A percentile compares a stretch with the other conserved stretches of the same genome.
Conservation (phyloP, 345 rosid species). For the Toxicodendron radicans region DNA sequence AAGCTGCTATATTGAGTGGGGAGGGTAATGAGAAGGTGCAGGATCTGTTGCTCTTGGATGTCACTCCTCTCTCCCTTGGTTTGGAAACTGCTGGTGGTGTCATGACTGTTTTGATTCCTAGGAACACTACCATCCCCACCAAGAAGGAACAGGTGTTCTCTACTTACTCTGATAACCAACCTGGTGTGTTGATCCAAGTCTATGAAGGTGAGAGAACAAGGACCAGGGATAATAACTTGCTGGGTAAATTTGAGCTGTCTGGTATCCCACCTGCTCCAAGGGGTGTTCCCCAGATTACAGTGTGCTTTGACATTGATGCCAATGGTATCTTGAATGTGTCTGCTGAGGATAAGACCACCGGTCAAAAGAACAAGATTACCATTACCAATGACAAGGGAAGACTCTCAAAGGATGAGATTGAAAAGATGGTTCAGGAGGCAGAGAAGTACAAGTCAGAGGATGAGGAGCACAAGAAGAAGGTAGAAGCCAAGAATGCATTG, state of each 20-base stretch:
- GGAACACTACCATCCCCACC: slow-evolving; percentile 74
- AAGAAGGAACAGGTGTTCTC: slow-evolving; percentile 79
- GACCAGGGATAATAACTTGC: slow-evolving; percentile 76
- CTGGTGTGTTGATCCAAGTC: slow-evolving; percentile 79
- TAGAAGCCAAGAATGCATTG: slow-evolving; percentile 68
- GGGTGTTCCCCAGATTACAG: slow-evolving; percentile 78
- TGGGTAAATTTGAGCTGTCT: slow-evolving; percentile 76
- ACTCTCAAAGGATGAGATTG: slow-evolving; percentile 64
- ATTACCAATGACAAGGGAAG: slow-evolving; percentile 83
- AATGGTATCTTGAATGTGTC: slow-evolving; percentile 80
- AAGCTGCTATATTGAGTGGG: slow-evolving; percentile 78
- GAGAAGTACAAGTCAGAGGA: slow-evolving; percentile 80
- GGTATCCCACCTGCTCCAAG: slow-evolving; percentile 82
- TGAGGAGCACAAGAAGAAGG: slow-evolving; percentile 81
- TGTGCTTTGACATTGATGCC: slow-evolving; percentile 79
- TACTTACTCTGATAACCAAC: slow-evolving; percentile 76
- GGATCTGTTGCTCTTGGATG: slow-evolving; percentile 69
- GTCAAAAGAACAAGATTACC: slow-evolving; percentile 81
- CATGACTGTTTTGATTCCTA: slow-evolving; percentile 74
- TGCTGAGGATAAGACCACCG: slow-evolving; percentile 78
- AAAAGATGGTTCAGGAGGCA: slow-evolving; percentile 80
- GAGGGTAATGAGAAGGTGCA: slow-evolving; percentile 90
- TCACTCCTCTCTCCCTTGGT: slow-evolving; percentile 78
- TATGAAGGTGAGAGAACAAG: slow-evolving; percentile 81
- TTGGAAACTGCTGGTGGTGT: slow-evolving; percentile 80